phyloP scores from a whole-genome alignment of 129 eudicot genomes.

The Chrysanthemum makinoi region DNA sequence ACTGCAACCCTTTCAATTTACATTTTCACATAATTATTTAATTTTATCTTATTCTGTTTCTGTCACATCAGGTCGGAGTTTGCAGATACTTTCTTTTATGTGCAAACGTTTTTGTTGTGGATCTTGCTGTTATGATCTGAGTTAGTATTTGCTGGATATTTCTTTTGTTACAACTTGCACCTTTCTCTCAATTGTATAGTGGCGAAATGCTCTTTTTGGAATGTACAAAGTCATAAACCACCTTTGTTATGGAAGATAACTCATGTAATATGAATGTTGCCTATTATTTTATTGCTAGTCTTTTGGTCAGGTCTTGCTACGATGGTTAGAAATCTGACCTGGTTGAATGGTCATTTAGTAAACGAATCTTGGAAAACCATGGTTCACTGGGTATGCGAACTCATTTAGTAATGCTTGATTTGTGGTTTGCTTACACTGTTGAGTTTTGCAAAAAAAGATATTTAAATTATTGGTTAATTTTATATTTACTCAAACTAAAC shows the following conservation, averaged over 20 bases:
- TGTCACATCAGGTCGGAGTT: conserved; percentile 14
- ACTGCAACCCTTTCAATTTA: no score
- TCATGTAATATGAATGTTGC: background rate
- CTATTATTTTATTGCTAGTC: background rate
- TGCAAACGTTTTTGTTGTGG: conserved; percentile 12
- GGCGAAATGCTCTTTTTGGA: conserved; percentile 4
- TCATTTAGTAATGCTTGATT: no score
- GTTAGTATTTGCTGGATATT: conserved; percentile 10
- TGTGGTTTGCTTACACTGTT: no score
- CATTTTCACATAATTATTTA: conserved; percentile 1
- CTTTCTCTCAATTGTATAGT: conserved; percentile 20
- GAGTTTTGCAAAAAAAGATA: no score
- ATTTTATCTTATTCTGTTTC: background rate
- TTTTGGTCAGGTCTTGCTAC: conserved; percentile 4
- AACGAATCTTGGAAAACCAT: background rate
- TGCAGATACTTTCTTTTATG: background rate
- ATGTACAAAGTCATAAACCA: conserved; percentile 21
- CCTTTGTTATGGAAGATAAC: conserved; percentile 9
- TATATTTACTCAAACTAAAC: no score
- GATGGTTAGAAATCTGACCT: background rate
- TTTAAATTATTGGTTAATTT: no score
- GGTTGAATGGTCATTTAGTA: background rate
- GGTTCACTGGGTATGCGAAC: no score
- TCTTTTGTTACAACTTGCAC: conserved; percentile 15
- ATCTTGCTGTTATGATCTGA: conserved; percentile 11